Percentiles rank a stretch among this genome's conserved stretches.
phyloP scores from a whole-genome alignment of 176 grass and related monocot genomes.

The Avena sativa region DNA sequence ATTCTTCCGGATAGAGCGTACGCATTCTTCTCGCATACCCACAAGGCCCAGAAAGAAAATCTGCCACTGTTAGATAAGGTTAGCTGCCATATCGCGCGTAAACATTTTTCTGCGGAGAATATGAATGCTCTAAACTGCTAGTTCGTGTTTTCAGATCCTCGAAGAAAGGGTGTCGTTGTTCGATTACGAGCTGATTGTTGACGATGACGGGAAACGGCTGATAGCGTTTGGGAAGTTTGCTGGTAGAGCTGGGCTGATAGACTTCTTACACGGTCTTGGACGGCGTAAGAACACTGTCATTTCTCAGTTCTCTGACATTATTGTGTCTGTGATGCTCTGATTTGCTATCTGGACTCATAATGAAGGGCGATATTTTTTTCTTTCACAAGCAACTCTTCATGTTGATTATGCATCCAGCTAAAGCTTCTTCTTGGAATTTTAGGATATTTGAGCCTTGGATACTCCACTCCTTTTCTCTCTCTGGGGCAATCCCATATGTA shows the following conservation, averaged over 20 bases:
- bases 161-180: constrained; percentile 85
- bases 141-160: constrained; percentile 64
- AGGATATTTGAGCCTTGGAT: constrained; percentile 96
- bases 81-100: constrained; percentile 20
- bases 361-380: background rate
- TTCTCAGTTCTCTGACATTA: constrained; percentile 23
- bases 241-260: constrained; percentile 94
- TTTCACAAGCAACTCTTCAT: background rate
- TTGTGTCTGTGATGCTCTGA: background rate
- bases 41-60: constrained; percentile 95
- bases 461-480: constrained; percentile 93
- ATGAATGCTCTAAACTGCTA: background rate
- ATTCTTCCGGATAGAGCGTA: constrained; percentile 86
- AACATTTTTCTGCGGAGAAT: background rate
- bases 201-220: constrained; percentile 72
- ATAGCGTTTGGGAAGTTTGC: constrained; percentile 97
- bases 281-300: constrained; percentile 63
- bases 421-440: constrained; percentile 34
- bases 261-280: constrained; percentile 93
- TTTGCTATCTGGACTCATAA: background rate
- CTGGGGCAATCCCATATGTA: constrained; percentile 97
- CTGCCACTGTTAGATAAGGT: constrained; percentile 95
- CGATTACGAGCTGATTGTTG: constrained; percentile 94
- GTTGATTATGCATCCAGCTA: background rate
- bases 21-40: constrained; percentile 92